These are phyloP conservation scores for Acacia confusa DNA, from an alignment of 306 rosid genomes.

Conservation along the genomic window DNA sequence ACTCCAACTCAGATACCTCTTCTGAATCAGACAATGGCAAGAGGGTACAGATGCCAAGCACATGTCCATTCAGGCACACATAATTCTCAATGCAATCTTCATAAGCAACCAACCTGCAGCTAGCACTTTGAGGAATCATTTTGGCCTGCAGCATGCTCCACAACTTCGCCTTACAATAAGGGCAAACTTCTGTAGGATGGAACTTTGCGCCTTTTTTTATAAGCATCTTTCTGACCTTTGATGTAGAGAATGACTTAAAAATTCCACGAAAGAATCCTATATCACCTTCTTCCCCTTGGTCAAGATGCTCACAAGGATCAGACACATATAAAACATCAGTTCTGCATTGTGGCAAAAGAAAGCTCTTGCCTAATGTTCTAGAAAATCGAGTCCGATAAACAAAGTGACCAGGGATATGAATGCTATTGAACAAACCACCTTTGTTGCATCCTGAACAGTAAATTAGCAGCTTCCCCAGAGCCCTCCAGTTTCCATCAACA, in stretches of 20 bases:
- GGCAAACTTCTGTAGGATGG: slow-evolving; percentile 94
- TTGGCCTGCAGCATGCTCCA: slow-evolving; percentile 98
- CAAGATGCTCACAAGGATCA: slow-evolving; percentile 98
- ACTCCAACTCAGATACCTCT: slow-evolving; percentile 75
- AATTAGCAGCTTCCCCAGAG: slow-evolving; percentile 86
- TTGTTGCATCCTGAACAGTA: slow-evolving; percentile 86
- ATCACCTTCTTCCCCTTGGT: slow-evolving; percentile 94
- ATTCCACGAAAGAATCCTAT: slow-evolving; percentile 91
- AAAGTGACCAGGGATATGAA: slow-evolving; percentile 88
- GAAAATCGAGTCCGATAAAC: slow-evolving; percentile 84
- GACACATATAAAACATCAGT: slow-evolving; percentile 91
- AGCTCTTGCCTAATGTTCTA: slow-evolving; percentile 93
- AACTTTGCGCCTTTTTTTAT: slow-evolving; percentile 69
- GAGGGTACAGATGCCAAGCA: slow-evolving; percentile 90
- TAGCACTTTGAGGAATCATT: slow-evolving; percentile 93
- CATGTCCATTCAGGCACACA: slow-evolving; percentile 94
- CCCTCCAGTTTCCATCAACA: slow-evolving; percentile 95
- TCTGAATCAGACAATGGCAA: slow-evolving; percentile 92
- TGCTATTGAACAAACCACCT: slow-evolving; percentile 76
- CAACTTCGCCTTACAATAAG: slow-evolving; percentile 91
- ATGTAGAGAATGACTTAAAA: slow-evolving; percentile 81
- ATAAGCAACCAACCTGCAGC: slow-evolving; percentile 79
- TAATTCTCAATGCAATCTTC: slow-evolving; percentile 84
- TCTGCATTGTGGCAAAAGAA: slow-evolving; percentile 87
- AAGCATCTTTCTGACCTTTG: slow-evolving; percentile 86